A percentile compares a stretch with the other conserved stretches of the same genome.
These are phyloP conservation scores for Akanthomyces lecanii DNA, from an alignment of 2,329 filamentous ascomycete species.

Conservation along the genomic window DNA sequence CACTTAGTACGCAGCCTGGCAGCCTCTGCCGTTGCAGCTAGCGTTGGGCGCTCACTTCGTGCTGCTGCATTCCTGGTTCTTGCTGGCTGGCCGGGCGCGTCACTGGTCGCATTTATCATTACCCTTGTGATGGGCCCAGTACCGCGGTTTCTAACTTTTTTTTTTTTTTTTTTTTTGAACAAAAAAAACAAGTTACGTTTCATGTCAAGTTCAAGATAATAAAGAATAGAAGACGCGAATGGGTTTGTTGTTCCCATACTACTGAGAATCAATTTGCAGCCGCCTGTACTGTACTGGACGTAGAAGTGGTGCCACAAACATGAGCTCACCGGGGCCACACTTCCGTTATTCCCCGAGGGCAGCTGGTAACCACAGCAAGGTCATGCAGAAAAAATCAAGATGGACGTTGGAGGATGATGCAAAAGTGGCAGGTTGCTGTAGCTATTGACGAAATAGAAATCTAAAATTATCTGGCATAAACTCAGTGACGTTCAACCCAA, in stretches of 20 bases:
- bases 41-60: conserved; percentile 34
- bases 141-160: conserved; percentile 28
- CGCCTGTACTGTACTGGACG: background rate
- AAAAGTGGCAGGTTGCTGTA: background rate
- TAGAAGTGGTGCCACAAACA: conserved; percentile 7
- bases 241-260: background rate
- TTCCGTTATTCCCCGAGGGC: conserved; percentile 11
- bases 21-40: conserved; percentile 37
- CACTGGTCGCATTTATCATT: conserved; percentile 35
- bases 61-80: conserved; percentile 37
- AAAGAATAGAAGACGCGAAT: background rate
- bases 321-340: background rate
- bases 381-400: background rate
- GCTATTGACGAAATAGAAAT: background rate
- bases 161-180: too few species aligned
- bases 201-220: conserved; percentile 21
- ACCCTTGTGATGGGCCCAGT: conserved; percentile 34
- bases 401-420: background rate
- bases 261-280: background rate
- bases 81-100: conserved; percentile 36
- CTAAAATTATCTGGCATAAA: background rate
- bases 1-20: conserved; percentile 27
- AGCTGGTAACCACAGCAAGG: background rate
- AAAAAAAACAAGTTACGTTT: conserved; percentile 27
- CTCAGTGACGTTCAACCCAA: background rate